Base-by-base conservation (phyloP, 768 basidiomycete genomes). In the Boletus rubescentipes region DNA sequence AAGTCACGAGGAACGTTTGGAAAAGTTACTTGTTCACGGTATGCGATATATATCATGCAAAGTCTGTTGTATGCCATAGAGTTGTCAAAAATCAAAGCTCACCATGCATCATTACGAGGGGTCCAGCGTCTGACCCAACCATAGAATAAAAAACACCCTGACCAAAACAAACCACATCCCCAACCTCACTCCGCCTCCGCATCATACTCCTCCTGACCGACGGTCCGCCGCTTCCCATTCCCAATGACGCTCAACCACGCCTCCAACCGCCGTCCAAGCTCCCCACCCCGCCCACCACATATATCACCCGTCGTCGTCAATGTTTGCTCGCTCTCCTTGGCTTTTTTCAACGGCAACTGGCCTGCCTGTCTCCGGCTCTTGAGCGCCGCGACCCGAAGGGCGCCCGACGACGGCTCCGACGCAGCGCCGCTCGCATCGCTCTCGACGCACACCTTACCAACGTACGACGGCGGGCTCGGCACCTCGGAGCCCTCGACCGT, bases 231-330 rank as follows among this genome's bases (percentile, higher is more conserved):
- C 14, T 49, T 49, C 26, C 59, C 67, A 7, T 66, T 55, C 47
- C 59, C 69, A 12, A 66, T 57, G 20, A 78, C 76, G 8, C 76
- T 80, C 60, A 91, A 73, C 85, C 88, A 87, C 38, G 85, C 88
- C 70, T 91, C 89, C 49, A 91, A 71, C 51, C 89, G 71, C 48
- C 86, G 72, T 37, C 89, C 89, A 8, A 91, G 72, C 73, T 91
- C 89, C 9, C 88, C 88, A 0, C 89, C 89, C 16, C 86, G 77
- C 34, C 89, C 89, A 36, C 89, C 89, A 68, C 89, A 89, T 26
- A 85, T 80, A 66, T 91, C 89, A 0, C 89, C 89, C 35, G 81
- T 85, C 48, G 77, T 82, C 53, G 84, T 79, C 66, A 91, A 69
- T 75, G 83, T 81, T 73, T 84, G 82, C 70, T 89, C 87, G 67